Evolutionary conservation across 345 rosid genomes (phyloP).

Genomic region (Syzygium aqueum): DNA sequence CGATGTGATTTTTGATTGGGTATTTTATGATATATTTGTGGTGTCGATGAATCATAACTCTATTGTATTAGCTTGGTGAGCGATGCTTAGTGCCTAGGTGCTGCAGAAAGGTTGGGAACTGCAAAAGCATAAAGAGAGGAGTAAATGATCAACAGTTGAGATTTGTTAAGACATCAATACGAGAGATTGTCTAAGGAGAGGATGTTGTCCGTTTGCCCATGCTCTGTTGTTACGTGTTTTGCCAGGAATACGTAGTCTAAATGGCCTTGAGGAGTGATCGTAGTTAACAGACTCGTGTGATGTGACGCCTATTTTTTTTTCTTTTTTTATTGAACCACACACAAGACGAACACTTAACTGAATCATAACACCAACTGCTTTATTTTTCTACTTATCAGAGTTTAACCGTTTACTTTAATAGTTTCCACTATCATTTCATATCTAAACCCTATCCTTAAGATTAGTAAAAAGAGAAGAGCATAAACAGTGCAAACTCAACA

Average conservation of each 20-base stretch:
- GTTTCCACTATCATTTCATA: not conserved
- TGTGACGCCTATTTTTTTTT: not conserved
- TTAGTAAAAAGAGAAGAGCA: not conserved
- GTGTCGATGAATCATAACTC: not conserved
- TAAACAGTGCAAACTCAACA: not conserved
- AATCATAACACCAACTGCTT: not conserved
- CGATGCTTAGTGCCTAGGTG: not conserved
- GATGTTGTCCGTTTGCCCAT: no score
- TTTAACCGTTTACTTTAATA: not conserved
- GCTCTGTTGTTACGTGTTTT: not conserved
- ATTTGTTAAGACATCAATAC: not conserved
- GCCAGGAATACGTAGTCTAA: no score
- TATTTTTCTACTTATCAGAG: not conserved
- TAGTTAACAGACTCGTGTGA: not conserved
- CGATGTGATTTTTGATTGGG: not conserved
- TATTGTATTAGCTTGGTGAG: not conserved
- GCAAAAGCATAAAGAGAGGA: no score
- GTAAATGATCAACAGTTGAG: not conserved
- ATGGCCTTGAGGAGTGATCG: not conserved
- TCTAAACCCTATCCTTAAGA: not conserved
- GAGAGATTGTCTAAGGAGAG: not conserved
- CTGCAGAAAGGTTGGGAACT: no score
- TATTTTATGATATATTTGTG: not conserved
- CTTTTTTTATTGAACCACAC: not conserved
- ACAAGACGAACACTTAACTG: not conserved